Base-by-base conservation (phyloP, 2,329 filamentous ascomycete genomes). In the Aspergillus sp. region DNA sequence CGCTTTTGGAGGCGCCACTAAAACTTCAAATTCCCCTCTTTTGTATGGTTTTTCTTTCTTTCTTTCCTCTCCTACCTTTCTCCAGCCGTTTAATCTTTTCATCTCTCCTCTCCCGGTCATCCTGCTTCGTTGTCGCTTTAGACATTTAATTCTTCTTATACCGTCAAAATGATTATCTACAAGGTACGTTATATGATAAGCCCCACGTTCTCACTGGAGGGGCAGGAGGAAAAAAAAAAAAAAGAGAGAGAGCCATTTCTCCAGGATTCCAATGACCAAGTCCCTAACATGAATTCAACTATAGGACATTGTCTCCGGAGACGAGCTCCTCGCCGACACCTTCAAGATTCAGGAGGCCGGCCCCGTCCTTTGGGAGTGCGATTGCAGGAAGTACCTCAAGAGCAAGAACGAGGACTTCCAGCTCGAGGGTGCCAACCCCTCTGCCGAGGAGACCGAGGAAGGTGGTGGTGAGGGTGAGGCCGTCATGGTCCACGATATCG, bases 251-350 rank as follows among this genome's bases (percentile, higher is more conserved):
- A 35, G 5, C 33, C 33, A 3, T 12, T 12, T 30, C 25, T 12
- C 25, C 10, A 30, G 4, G 9, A 30, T 30, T 5, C 5, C 25
- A 30, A 12, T 30, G 25, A 35, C 3, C 15, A n/a, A 35, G 4
- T 15, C 32, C 2, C 13, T 35, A 35, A 35, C 15, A n/a, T 30
- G 17, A 30, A 45, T 5, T 7, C 30, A 44, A 10, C 37, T 44
- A 52, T 64, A 98, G 93, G 93, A 98, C 71, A 75, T 93, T 63
- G 71, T 96, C 74, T 87, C 82, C 73, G 88, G 77, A 59, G 91
- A 96, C 77, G 93, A 98, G 85, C 81, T 98, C 72, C 84, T 97
- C 83, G 94, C 93, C 66, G 91, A 97, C 77, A 93, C 87, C 61
- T 96, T 85, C 78, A 79, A 90, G 61, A 73, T 94, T 68, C 89